Evolutionary conservation across 495 filamentous ascomycete genomes (phyloP).

Genomic region (Letharia columbiana): DNA sequence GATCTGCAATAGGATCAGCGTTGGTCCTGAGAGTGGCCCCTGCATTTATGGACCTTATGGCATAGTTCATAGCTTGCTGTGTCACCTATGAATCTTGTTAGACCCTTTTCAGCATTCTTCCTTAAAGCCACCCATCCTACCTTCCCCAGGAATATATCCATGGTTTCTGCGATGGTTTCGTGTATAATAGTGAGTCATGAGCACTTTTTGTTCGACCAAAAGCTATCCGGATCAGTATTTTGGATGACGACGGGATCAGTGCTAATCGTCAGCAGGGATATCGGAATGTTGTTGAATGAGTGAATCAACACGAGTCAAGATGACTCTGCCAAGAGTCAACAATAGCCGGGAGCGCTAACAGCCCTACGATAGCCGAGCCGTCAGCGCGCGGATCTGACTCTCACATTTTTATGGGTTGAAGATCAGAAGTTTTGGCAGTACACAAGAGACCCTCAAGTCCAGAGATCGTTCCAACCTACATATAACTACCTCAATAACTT

Average conservation of each 20-base stretch:
- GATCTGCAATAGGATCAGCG: constrained; percentile 42
- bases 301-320: not conserved
- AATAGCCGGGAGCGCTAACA: constrained; percentile 9
- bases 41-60: constrained; percentile 49
- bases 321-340: constrained; percentile 11
- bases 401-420: constrained; percentile 10
- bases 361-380: constrained; percentile 7
- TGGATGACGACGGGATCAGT: not conserved
- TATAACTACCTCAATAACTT: not conserved
- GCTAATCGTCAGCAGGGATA: not conserved
- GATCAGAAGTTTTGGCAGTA: not conserved
- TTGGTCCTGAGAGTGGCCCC: not conserved
- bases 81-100: constrained; percentile 46
- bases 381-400: constrained; percentile 5
- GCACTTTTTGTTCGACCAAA: not conserved
- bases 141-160: constrained; percentile 70
- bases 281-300: not conserved
- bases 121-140: constrained; percentile 34
- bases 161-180: constrained; percentile 28
- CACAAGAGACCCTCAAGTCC: not conserved
- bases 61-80: constrained; percentile 85
- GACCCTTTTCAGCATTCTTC: not conserved
- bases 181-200: not conserved
- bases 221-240: no score
- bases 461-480: not conserved